These are phyloP conservation scores for Pythium sp. DNA, from an alignment of 352 stramenopile genomes.

Conservation along the genomic window DNA sequence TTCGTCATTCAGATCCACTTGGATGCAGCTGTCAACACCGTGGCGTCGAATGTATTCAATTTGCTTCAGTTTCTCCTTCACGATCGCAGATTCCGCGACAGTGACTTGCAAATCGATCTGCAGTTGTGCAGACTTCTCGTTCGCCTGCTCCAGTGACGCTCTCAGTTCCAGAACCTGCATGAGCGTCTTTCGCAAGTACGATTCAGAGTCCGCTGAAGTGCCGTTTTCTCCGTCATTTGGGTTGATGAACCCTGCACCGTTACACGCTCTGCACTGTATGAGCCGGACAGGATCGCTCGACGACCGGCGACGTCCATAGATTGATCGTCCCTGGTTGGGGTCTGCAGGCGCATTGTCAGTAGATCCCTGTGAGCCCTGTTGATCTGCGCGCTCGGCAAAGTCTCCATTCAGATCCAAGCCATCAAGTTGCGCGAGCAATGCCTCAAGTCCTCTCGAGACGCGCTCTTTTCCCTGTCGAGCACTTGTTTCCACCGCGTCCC, in stretches of 20 bases:
- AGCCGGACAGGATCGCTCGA: conserved; percentile 27
- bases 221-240: conserved; percentile 14
- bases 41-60: conserved; percentile 31
- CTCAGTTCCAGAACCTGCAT: conserved; percentile 61
- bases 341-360: neutral
- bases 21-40: conserved; percentile 31
- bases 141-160: conserved; percentile 35
- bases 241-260: conserved; percentile 51
- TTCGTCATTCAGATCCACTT: conserved; percentile 54
- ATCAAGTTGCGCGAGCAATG: conserved; percentile 40
- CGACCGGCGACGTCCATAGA: conserved; percentile 12
- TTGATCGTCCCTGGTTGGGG: conserved; percentile 9
- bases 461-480: conserved; percentile 38
- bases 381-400: neutral
- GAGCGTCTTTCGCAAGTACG: conserved; percentile 62
- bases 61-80: conserved; percentile 39
- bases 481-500: conserved; percentile 48
- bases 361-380: neutral
- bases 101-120: conserved; percentile 40
- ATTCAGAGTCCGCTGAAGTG: conserved; percentile 28
- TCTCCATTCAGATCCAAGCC: conserved; percentile 12
- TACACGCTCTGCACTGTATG: conserved; percentile 52
- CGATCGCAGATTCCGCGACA: conserved; percentile 21
- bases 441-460: conserved; percentile 41
- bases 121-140: conserved; percentile 24